Base-by-base conservation (phyloP, 106 monocot genomes). In the Acorus gramineus region DNA sequence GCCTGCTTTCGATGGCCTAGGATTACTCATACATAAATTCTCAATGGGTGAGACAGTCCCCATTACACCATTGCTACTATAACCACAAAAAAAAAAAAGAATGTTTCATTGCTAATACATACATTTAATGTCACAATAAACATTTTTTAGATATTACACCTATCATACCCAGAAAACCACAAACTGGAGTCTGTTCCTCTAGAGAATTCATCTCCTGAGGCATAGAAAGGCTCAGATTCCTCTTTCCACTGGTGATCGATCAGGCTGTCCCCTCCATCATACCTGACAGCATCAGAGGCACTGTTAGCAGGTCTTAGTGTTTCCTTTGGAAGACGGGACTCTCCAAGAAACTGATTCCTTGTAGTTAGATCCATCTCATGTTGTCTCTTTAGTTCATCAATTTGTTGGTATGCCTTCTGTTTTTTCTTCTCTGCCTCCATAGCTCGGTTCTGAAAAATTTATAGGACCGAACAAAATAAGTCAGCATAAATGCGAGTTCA, bases 121-220 rank as follows among this genome's bases (percentile, higher is more conserved):
- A 28, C 28, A 28, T 28, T 28, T 28, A 28, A 28, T 28, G 28
- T 28, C 28, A 28, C 28, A 28, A 1, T 28, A 28, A 28, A 28
- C 28, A 28, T 28, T 28, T 54, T 57, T 63, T 13, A 78, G 47
- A 98, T 86, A 66, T 98, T 98, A 83, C 98, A 98, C 13, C 79
- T 70, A 63, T 98, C 98, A 50, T 98, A 98, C 57, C 78, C 92
- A 11, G 79, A 80, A 69, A 83, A 98, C 98, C 98, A 98, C 12
- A 83, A 81, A 56, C 63, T 65, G 3, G 82, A 82, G 50, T 91
- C 86, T 4, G 89, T 78, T 58, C 73, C 83, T 58, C 79, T 75
- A 4, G 81, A 87, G 50, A 84, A 78, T 44, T 74, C 77, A 57
- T 28, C 28, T 28, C 78, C 80, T 7, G 53, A 28, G 28, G 28